phyloP scores from a whole-genome alignment of 495 filamentous ascomycete species.

The Penicillium atrosanguineum region DNA sequence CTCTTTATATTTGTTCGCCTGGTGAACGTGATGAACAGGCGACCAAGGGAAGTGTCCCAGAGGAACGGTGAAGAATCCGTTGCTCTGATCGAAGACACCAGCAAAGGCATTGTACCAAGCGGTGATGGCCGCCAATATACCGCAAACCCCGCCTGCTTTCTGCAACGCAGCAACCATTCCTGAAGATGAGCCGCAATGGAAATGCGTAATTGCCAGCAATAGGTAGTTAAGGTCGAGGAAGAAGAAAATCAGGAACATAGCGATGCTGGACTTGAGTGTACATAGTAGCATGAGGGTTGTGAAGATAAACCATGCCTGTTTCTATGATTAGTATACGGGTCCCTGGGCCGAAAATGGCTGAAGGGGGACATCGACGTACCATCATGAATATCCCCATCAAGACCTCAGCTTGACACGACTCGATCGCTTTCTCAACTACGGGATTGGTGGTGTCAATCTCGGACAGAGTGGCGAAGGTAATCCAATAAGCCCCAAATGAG shows the following conservation, averaged over 20 bases:
- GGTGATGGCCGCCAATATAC: conserved; percentile 72
- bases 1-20: conserved; percentile 11
- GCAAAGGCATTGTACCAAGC: conserved; percentile 91
- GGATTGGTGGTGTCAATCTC: conserved; percentile 64
- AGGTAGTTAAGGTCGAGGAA: conserved; percentile 72
- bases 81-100: conserved; percentile 71
- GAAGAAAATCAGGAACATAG: conserved; percentile 87
- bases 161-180: conserved; percentile 45
- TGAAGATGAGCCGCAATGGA: conserved; percentile 39
- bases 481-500: conserved; percentile 92
- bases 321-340: neutral
- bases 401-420: conserved; percentile 44
- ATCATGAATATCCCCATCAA: conserved; percentile 76
- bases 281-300: conserved; percentile 74
- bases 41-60: conserved; percentile 86
- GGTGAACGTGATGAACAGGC: conserved; percentile 11
- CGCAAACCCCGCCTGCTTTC: conserved; percentile 74
- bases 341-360: neutral
- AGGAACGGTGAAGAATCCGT: conserved; percentile 82
- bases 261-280: conserved; percentile 81
- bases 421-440: conserved; percentile 32
- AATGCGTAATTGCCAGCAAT: conserved; percentile 67
- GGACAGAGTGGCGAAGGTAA: conserved; percentile 74
- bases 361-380: conserved; percentile 31
- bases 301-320: conserved; percentile 84